Percentiles rank a stretch among this genome's conserved stretches.
phyloP scores from a whole-genome alignment of 257 asterid species.

The Scutellaria galericulata region DNA sequence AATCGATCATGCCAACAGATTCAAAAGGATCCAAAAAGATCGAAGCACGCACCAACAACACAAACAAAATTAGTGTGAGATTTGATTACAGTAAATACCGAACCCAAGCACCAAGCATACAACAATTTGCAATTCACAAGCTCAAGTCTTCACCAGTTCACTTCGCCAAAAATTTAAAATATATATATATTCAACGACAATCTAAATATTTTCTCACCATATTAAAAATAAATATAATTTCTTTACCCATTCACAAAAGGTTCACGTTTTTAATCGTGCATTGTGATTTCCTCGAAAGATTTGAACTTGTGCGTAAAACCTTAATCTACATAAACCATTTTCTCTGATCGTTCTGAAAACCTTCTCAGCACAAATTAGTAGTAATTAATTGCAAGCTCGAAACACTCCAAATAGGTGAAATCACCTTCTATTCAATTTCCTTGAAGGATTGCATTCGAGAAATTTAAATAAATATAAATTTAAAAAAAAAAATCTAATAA shows the following conservation, averaged over 20 bases:
- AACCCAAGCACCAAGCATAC: not conserved
- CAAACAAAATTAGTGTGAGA: not conserved
- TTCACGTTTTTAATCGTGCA: not conserved
- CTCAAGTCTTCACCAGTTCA: not conserved
- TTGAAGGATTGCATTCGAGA: conserved; percentile 4
- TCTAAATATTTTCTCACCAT: not conserved
- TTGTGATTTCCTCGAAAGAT: not conserved
- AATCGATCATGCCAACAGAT: conserved; percentile 1
- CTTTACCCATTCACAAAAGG: not conserved
- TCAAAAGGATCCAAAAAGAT: conserved; percentile 5
- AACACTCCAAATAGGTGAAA: not conserved
- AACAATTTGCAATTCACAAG: not conserved
- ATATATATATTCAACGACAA: not conserved
- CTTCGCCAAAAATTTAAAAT: not conserved
- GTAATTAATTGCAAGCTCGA: not conserved
- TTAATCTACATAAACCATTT: conserved; percentile 22
- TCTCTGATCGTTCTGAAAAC: not conserved
- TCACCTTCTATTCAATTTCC: not conserved
- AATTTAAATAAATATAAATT: not conserved
- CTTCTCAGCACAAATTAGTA: not conserved
- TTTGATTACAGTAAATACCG: not conserved
- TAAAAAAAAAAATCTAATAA: not conserved
- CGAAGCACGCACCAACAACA: not conserved
- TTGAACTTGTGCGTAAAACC: not conserved
- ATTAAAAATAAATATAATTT: not conserved